These are phyloP conservation scores for Sporormia fimetaria DNA, from an alignment of 495 filamentous ascomycete species.

Conservation along the genomic window DNA sequence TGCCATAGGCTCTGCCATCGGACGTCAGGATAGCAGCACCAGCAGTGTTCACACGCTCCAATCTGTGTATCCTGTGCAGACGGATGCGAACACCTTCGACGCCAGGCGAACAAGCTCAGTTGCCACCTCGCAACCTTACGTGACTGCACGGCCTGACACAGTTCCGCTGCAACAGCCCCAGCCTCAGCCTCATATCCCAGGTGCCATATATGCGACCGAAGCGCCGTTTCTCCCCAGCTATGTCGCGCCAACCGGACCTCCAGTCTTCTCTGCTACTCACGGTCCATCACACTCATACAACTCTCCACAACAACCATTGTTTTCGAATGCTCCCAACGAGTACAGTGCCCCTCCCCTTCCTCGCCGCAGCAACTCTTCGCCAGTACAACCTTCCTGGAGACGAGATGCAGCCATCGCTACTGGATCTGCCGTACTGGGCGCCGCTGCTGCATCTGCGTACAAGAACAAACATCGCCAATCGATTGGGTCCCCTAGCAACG, in stretches of 20 bases:
- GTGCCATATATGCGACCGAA: constrained; percentile 21
- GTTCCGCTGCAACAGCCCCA: constrained; percentile 33
- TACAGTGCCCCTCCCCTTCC: constrained; percentile 9
- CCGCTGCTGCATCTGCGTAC: constrained; percentile 18
- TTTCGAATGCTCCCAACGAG: constrained; percentile 2
- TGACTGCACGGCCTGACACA: constrained; percentile 25
- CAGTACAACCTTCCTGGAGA: constrained; percentile 12
- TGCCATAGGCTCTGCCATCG: constrained; percentile 8
- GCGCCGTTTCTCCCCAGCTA: constrained; percentile 15
- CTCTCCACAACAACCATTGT: constrained; percentile 6
- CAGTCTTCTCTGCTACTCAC: constrained; percentile 26
- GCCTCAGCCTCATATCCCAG: constrained; percentile 30
- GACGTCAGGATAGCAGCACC: constrained; percentile 16
- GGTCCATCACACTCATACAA: constrained; percentile 4
- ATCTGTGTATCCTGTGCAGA: constrained; percentile 22
- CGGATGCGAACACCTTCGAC: constrained; percentile 23
- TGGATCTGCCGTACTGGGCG: constrained; percentile 23
- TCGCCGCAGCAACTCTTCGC: constrained; percentile 20
- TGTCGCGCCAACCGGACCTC: constrained; percentile 25
- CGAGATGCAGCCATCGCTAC: constrained; percentile 28
- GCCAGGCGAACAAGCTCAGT: constrained; percentile 16
- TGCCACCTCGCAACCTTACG: constrained; percentile 12
- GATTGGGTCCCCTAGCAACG: constrained; percentile 24
- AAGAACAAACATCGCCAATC: constrained; percentile 9
- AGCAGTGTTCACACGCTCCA: constrained; percentile 26